Conservation (phyloP, 2,329 filamentous ascomycete genomes). For the Talaromyces sp. region DNA sequence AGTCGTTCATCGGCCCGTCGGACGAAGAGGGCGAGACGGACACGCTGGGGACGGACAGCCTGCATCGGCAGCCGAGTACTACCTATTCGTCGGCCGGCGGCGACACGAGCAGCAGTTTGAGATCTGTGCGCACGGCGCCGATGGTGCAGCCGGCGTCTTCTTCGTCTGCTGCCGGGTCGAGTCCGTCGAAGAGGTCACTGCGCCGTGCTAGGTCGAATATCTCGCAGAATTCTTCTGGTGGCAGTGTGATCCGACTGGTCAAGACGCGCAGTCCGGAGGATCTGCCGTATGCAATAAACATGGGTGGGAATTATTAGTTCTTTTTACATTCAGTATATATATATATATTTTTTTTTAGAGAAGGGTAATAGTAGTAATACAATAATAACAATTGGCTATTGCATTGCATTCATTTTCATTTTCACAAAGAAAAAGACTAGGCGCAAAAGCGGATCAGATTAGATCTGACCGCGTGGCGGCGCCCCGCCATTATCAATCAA, state of each 20-base stretch:
- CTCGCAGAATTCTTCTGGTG: slow-evolving; percentile 30
- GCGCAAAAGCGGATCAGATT: background rate
- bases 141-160: slow-evolving; percentile 16
- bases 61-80: slow-evolving; percentile 21
- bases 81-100: background rate
- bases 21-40: slow-evolving; percentile 38
- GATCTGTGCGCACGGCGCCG: slow-evolving; percentile 25
- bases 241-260: slow-evolving; percentile 37
- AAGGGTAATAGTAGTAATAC: background rate
- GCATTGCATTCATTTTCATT: background rate
- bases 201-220: slow-evolving; percentile 27
- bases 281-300: slow-evolving; percentile 31
- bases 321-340: background rate
- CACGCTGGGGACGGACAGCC: slow-evolving; percentile 22
- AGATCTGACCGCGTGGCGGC: background rate
- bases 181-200: slow-evolving; percentile 33
- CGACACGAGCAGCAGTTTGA: slow-evolving; percentile 16
- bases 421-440: background rate
- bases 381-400: background rate
- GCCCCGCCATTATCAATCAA: background rate
- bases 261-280: slow-evolving; percentile 25
- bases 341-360: background rate
- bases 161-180: slow-evolving; percentile 14
- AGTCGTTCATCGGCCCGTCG: slow-evolving; percentile 34
- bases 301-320: slow-evolving; percentile 10